phyloP scores from a whole-genome alignment of 345 rosid genomes.

The Citrus cavaleriei region DNA sequence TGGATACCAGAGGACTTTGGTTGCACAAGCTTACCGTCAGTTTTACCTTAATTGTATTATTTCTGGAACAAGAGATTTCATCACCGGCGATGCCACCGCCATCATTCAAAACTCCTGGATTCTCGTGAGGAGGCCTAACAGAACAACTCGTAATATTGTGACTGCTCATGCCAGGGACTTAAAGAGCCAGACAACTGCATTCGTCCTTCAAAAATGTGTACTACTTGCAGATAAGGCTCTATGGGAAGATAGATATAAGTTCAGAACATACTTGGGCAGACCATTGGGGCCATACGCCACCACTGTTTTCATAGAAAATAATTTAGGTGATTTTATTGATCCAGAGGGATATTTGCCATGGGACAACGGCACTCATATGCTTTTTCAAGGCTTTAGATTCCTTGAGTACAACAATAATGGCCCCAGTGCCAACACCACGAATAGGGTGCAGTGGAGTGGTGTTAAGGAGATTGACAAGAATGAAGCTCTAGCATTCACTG shows the following conservation, averaged over 20 bases:
- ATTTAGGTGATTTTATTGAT: conserved; percentile 56
- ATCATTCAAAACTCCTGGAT: conserved; percentile 67
- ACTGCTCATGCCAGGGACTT: conserved; percentile 55
- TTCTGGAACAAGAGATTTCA: conserved; percentile 78
- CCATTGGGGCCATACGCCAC: conserved; percentile 67
- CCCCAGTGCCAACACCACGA: conserved; percentile 44
- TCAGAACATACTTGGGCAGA: conserved; percentile 61
- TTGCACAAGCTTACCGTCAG: conserved; percentile 50
- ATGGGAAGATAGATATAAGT: conserved; percentile 22
- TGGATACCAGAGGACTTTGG: conserved; percentile 71
- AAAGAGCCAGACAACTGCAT: conserved; percentile 34
- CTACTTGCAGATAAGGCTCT: conserved; percentile 61
- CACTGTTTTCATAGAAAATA: conserved; percentile 52
- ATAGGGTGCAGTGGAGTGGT: conserved; percentile 56
- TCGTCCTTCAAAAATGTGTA: conserved; percentile 72
- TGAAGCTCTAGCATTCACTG: conserved; percentile 45
- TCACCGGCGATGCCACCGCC: conserved; percentile 59
- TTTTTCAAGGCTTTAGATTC: conserved; percentile 39
- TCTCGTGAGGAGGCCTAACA: conserved; percentile 46
- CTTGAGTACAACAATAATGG: conserved; percentile 63
- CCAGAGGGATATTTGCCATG: conserved; percentile 56
- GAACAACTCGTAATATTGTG: conserved; percentile 46
- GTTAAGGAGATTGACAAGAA: conserved; percentile 28
- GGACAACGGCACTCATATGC: not conserved
- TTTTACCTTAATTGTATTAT: conserved; percentile 67